Percentiles rank a stretch among this genome's conserved stretches.
Conservation (phyloP, 208 protist genomes). For the Wallacemonas rigidus region DNA sequence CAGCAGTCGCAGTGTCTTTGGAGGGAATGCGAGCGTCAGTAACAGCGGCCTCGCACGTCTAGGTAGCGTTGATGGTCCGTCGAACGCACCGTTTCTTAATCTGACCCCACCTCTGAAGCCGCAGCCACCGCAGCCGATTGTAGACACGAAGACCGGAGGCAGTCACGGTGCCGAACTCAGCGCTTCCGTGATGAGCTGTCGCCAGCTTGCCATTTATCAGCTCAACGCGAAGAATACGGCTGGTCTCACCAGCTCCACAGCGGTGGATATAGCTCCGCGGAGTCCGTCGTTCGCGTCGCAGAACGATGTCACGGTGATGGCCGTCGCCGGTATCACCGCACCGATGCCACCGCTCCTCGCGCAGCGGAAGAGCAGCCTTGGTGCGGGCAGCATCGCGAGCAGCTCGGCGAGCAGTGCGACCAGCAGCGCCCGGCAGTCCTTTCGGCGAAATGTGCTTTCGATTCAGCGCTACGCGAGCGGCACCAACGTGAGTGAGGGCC, state of each 20-base stretch:
- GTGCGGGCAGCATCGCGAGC: slow-evolving; percentile 12
- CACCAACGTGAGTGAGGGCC: not conserved
- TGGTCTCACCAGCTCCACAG: not conserved
- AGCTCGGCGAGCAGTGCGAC: slow-evolving; percentile 23
- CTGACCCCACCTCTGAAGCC: not conserved
- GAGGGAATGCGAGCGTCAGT: too few relatives aligned
- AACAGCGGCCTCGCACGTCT: too few relatives aligned
- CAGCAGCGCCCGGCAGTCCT: slow-evolving; percentile 25
- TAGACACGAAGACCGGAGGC: not conserved
- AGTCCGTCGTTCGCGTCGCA: slow-evolving; percentile 3
- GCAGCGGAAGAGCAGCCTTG: slow-evolving; percentile 10
- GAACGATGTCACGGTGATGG: not conserved
- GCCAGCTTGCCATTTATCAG: not conserved
- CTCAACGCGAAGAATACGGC: not conserved
- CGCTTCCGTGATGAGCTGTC: not conserved
- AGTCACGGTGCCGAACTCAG: not conserved
- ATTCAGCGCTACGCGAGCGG: slow-evolving; percentile 12
- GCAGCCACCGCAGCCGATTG: not conserved
- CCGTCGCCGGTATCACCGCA: not conserved
- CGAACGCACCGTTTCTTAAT: too few relatives aligned
- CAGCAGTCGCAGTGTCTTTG: not conserved
- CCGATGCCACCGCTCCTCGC: slow-evolving; percentile 4
- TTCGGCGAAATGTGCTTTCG: slow-evolving; percentile 20
- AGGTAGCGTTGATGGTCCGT: too few relatives aligned
- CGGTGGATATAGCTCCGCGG: slow-evolving; percentile 9